Conservation (phyloP, 805 yeast species). For the Zygosaccharomyces pseudorouxii region DNA sequence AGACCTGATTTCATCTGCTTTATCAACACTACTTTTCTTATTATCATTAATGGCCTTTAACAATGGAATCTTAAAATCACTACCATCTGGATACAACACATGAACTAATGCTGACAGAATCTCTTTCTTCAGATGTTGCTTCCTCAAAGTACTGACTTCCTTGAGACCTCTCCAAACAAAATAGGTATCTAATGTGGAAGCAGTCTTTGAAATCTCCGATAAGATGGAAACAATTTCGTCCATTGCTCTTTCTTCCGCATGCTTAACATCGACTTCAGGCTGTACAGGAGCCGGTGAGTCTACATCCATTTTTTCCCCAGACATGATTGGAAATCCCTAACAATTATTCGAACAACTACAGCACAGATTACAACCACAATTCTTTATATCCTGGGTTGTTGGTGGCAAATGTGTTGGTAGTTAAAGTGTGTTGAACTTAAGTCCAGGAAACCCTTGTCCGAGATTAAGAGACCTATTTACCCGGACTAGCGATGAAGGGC, state of each 20-base stretch:
- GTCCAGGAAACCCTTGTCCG: background rate
- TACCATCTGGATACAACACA: slow-evolving; percentile 48
- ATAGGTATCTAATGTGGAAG: slow-evolving; percentile 74
- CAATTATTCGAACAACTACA: background rate
- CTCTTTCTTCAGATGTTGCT: slow-evolving; percentile 47
- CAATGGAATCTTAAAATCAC: slow-evolving; percentile 42
- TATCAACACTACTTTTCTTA: slow-evolving; percentile 34
- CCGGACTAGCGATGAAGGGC: background rate
- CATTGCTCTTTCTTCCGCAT: slow-evolving; percentile 32
- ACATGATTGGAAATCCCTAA: slow-evolving; percentile 10
- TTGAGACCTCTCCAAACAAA: slow-evolving; percentile 81
- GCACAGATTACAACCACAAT: background rate
- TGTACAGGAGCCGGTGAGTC: slow-evolving; percentile 23
- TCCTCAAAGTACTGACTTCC: slow-evolving; percentile 72
- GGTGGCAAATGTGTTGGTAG: background rate
- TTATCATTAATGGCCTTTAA: slow-evolving; percentile 39
- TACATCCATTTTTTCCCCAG: slow-evolving; percentile 26
- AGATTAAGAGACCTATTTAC: background rate
- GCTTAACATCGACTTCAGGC: slow-evolving; percentile 28
- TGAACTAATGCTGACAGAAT: slow-evolving; percentile 53
- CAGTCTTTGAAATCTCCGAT: slow-evolving; percentile 48
- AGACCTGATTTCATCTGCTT: slow-evolving; percentile 32
- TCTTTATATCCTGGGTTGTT: background rate
- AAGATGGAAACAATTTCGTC: slow-evolving; percentile 33
- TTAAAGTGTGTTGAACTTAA: background rate